Base-by-base conservation (phyloP, 2,329 filamentous ascomycete genomes). In the Raffaelea deltoideospora region DNA sequence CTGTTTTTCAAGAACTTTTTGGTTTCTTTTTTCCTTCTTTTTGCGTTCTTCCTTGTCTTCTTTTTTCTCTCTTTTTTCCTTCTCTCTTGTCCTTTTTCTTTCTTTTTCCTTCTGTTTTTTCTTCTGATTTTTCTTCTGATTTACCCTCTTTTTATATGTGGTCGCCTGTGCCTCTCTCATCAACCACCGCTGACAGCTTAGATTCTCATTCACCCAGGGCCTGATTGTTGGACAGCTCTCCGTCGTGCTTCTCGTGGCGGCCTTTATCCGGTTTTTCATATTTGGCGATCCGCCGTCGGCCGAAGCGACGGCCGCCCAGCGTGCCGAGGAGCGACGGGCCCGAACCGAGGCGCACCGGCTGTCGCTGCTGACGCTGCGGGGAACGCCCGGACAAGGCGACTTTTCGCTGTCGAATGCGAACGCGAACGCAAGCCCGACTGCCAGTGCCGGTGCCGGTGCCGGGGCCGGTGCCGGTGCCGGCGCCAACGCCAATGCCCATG, bases 201-300 rank as follows among this genome's bases (percentile, higher is more conserved):
- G 84, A 29, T 66, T 90, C 47, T 90, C 85, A 26, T 96, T 96
- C 57, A 93, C 85, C 0, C 85, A 94, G 55, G 90, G 90, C 21
- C 79, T 98, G 48, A 75, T 98, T 34, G 68, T 96, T 23, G 90
- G 90, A 34, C 90, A 98, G 57, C 68, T 98, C 35, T 93, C 86
- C 2, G 82, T 98, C 32, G 83, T 94, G 13, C 64, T 96, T 19
- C 69, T 98, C 28, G 75, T 98, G 43, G 87, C 86, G 45, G 84
- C 81, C 47, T 96, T 98, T 60, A 96, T 98, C 59, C 94, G 94
- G 56, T 98, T 95, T 72, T 98, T 98, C 71, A 96, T 98, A 53
- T 96, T 98, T 53, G 90, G 90, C 48, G 90, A 96, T 53, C 76
- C 85, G 5, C 85, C 86, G 1, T 85, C 82, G 2, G 69, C 85